Conservation (phyloP, 2,329 filamentous ascomycete genomes). For the Xylogone sp. region DNA sequence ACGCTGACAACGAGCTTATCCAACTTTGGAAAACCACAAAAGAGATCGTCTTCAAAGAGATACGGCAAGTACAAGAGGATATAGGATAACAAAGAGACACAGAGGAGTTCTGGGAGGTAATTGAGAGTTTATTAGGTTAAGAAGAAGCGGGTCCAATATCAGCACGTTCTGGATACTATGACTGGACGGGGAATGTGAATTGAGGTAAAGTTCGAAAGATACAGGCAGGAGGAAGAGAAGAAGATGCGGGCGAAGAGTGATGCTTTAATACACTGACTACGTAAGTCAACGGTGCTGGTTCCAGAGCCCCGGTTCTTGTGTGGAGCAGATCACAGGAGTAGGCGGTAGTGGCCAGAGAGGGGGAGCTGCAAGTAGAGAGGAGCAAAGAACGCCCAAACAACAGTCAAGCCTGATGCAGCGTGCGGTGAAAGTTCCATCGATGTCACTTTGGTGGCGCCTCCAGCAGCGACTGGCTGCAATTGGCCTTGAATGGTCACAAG, state of each 20-base stretch:
- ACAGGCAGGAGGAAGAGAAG: no score
- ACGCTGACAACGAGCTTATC: neutral
- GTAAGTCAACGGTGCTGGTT: neutral
- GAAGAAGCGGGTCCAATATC: neutral
- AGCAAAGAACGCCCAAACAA: no score
- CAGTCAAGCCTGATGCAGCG: no score
- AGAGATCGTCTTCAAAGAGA: neutral
- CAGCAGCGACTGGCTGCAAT: neutral
- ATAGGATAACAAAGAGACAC: neutral
- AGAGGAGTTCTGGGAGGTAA: neutral
- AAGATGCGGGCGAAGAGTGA: no score
- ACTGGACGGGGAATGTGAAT: no score
- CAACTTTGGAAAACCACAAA: neutral
- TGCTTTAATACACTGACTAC: neutral
- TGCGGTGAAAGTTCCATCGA: neutral
- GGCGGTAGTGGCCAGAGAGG: neutral
- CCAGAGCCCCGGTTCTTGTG: neutral
- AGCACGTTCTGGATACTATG: neutral
- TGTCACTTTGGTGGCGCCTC: neutral
- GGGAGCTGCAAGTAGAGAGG: neutral
- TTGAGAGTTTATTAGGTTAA: neutral
- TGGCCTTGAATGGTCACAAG: neutral
- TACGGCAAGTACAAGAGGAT: neutral
- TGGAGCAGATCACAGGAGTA: neutral
- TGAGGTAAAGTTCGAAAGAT: no score